Conservation (phyloP, 2,329 filamentous ascomycete species). For the Lojkania enalia region DNA sequence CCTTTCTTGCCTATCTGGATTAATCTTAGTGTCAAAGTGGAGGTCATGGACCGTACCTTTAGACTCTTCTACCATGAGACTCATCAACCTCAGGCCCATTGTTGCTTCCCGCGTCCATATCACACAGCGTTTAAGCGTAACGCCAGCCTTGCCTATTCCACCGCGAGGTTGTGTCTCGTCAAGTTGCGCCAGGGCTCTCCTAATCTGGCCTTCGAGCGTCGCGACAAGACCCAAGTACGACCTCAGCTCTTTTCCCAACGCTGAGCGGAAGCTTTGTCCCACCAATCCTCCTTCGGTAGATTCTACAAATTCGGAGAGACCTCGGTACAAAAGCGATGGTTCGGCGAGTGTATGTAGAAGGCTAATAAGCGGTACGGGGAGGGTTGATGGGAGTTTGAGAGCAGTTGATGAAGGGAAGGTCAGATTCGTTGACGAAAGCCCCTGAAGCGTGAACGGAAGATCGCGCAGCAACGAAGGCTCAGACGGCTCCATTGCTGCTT, state of each 20-base stretch:
- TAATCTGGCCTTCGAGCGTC: conserved; percentile 88
- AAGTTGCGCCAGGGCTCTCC: conserved; percentile 75
- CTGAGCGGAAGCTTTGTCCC: conserved; percentile 86
- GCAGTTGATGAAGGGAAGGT: conserved; percentile 71
- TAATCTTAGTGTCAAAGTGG: conserved; percentile 4
- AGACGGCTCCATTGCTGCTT: conserved; percentile 35
- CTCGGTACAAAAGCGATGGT: conserved; percentile 87
- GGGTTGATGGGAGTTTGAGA: conserved; percentile 73
- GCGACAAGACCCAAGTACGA: conserved; percentile 90
- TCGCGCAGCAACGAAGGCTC: conserved; percentile 62
- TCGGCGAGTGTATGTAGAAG: conserved; percentile 89
- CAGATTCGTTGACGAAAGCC: conserved; percentile 83
- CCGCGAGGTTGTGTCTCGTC: conserved; percentile 68
- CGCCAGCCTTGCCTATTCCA: conserved; percentile 80
- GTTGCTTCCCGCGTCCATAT: conserved; percentile 98
- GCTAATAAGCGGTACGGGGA: conserved; percentile 83
- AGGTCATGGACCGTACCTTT: conserved; percentile 57
- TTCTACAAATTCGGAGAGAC: conserved; percentile 79
- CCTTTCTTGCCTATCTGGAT: conserved; percentile 65
- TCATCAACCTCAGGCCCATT: conserved; percentile 92
- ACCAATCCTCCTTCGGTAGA: conserved; percentile 81
- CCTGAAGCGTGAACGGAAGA: conserved; percentile 89
- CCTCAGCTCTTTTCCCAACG: conserved; percentile 80
- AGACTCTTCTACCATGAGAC: conserved; percentile 89
- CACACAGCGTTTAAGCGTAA: conserved; percentile 92